A percentile compares a stretch with the other conserved stretches of the same genome.
Evolutionary conservation across 2,329 filamentous ascomycete species (phyloP).

Genomic region (Myriosclerotinia scirpicola): DNA sequence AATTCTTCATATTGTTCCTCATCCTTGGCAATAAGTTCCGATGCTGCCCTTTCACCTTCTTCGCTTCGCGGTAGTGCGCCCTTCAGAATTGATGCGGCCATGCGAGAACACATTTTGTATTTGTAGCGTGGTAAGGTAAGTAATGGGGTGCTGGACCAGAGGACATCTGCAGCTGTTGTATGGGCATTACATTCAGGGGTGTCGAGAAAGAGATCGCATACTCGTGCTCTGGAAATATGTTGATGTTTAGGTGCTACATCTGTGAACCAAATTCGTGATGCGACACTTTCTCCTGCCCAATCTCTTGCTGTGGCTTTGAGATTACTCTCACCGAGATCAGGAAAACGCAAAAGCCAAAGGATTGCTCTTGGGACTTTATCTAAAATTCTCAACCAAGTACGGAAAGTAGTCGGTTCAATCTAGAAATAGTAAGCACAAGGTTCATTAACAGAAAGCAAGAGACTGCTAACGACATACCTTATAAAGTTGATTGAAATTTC

Average conservation of each 20-base stretch:
- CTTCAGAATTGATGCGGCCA: constrained; percentile 91
- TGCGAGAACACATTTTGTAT: constrained; percentile 99
- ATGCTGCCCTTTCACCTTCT: constrained; percentile 65
- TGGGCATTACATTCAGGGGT: constrained; percentile 98
- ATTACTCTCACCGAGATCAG: constrained; percentile 86
- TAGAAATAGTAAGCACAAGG: constrained; percentile 42
- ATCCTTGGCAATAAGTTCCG: constrained; percentile 72
- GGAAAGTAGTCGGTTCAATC: constrained; percentile 97
- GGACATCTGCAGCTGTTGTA: constrained; percentile 91
- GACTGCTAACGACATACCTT: constrained; percentile 62
- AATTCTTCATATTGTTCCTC: constrained; percentile 84
- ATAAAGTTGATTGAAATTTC: constrained; percentile 98
- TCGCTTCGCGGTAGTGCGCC: constrained; percentile 76
- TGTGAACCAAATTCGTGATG: constrained; percentile 86
- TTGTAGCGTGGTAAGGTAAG: constrained; percentile 87
- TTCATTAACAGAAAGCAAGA: background rate
- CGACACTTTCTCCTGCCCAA: constrained; percentile 86
- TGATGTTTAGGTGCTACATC: constrained; percentile 94
- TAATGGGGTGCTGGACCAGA: constrained; percentile 94
- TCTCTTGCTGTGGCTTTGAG: constrained; percentile 73
- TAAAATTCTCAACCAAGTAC: constrained; percentile 91
- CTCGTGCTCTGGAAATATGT: constrained; percentile 86
- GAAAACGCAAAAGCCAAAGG: constrained; percentile 95
- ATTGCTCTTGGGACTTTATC: constrained; percentile 81
- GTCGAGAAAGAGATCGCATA: constrained; percentile 94